Conservation (phyloP, 257 asterid genomes). For the Solanum clarkiae region DNA sequence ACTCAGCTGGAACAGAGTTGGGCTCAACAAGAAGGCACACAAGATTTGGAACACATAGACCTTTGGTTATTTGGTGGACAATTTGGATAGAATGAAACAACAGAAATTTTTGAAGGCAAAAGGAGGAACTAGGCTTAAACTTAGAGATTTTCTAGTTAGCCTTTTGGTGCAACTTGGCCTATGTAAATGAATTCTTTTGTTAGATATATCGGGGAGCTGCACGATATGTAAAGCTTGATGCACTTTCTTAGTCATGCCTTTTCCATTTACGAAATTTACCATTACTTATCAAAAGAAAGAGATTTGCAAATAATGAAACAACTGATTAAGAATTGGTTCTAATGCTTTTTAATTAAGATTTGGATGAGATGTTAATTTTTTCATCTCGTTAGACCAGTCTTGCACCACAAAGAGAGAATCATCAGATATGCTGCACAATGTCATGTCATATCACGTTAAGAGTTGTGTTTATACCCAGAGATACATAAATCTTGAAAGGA, state of each 20-base stretch:
- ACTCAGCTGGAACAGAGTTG: neutral
- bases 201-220: neutral
- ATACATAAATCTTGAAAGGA: slow-evolving; percentile 60
- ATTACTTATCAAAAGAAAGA: neutral
- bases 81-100: neutral
- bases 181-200: neutral
- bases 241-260: neutral
- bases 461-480: slow-evolving; percentile 33
- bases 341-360: neutral
- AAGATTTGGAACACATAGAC: neutral
- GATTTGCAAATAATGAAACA: neutral
- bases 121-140: neutral
- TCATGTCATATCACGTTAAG: neutral
- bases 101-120: neutral
- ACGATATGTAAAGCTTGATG: neutral
- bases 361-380: neutral
- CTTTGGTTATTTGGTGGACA: neutral
- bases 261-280: neutral
- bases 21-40: neutral
- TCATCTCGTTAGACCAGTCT: neutral
- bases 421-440: neutral
- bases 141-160: neutral
- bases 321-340: neutral
- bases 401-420: neutral
- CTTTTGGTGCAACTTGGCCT: neutral